Evolutionary conservation across 768 basidiomycete species (phyloP), one percentile per base, ranked within the genome.

Genomic region (Hygrophorus pudorinus): DNA sequence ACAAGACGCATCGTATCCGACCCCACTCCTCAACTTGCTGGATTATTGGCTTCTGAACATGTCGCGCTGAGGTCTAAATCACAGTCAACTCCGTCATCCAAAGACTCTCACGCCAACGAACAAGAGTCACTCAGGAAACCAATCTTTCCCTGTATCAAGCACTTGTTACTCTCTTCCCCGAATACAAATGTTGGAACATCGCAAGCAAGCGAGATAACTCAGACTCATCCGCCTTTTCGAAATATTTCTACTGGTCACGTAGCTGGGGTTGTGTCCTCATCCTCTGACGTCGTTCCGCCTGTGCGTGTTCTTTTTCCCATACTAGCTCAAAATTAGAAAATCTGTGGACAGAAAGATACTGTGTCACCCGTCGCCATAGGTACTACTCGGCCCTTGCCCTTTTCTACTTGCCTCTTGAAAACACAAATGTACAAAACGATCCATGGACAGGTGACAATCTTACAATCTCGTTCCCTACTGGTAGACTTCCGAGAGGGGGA

Each of bases 401-500:
- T 73, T 18, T 64, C 59, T n/a, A 70, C 68, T 5, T 24, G 35
- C 7, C 44, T 58, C 5, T 54, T 73, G 41, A 51, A 41, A 24
- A 59, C 66, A 5, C 63, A 70, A 48, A 65, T 66, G 2, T 71
- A 75, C 56, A 78, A 76, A 54, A 57, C 68, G 14, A 50, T 64
- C 1, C 59, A 67, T 34, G 76, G 76, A 0, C 68, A 68, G 32
- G 47, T 78, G 11, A 70, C 70, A 1, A 54, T 79, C n/a, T 56
- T 77, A 7, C 71, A 72, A 6, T 76, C 74, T 2, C 61, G 53
- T 37, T 65, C 71, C 16, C 48, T 74, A n/a, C 61, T 78, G 1
- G 67, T 77, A 20, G 76, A 79, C 53, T 71, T 77, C 40, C 68
- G 76, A n/a, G 72, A 75, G 56, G 67, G 69, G 21, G 71, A 76